A percentile compares a stretch with the other conserved stretches of the same genome.
phyloP scores from a whole-genome alignment of 768 basidiomycete species.

The Exidia glandulosa region DNA sequence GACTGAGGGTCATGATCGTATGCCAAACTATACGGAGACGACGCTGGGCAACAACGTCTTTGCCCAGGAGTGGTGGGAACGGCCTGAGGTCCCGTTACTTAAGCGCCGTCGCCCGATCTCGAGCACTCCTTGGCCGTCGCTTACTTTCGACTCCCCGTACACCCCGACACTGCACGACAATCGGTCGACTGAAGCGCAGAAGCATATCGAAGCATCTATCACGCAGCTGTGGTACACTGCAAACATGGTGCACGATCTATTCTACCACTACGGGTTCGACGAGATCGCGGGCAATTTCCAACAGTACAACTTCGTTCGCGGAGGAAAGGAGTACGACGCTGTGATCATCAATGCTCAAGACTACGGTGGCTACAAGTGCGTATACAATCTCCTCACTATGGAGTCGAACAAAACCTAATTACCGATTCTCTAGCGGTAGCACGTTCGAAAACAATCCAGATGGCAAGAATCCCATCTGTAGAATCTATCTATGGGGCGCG shows the following conservation, averaged over 20 bases:
- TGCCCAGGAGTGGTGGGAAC: no score
- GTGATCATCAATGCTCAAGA: slow-evolving; percentile 95
- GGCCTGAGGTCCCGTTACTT: no score
- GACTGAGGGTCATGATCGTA: no score
- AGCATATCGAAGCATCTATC: slow-evolving; percentile 77
- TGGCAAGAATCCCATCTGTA: no score
- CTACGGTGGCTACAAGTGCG: slow-evolving; percentile 85
- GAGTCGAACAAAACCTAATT: no score
- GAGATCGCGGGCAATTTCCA: slow-evolving; percentile 95
- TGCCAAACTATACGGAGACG: no score
- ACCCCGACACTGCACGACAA: slow-evolving; percentile 45
- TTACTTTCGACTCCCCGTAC: slow-evolving; percentile 77
- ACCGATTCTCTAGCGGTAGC: no score
- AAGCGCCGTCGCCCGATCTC: no score
- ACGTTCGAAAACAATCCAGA: no score
- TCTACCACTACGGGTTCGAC: slow-evolving; percentile 70
- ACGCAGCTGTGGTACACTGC: slow-evolving; percentile 83
- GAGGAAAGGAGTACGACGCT: slow-evolving; percentile 77
- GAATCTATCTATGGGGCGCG: no score
- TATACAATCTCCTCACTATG: no score
- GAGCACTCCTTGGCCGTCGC: slow-evolving; percentile 24
- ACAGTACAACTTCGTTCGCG: slow-evolving; percentile 88
- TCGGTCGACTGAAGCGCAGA: slow-evolving; percentile 57
- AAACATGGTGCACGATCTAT: slow-evolving; percentile 52
- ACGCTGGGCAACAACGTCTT: no score